Base-by-base conservation (phyloP, 257 asterid genomes). In the Solanum lignicaule region DNA sequence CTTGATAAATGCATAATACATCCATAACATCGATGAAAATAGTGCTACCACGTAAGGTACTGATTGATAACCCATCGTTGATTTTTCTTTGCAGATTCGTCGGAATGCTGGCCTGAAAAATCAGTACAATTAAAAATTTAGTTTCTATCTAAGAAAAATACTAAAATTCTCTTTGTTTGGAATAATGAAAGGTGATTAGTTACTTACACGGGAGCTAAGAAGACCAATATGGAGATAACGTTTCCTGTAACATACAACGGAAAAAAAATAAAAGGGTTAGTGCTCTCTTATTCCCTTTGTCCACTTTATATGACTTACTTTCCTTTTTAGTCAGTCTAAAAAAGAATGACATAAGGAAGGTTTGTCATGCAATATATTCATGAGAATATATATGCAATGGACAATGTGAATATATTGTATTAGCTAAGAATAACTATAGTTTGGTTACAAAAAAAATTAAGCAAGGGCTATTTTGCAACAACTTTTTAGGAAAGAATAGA, bases 151-250 rank as follows among this genome's bases (percentile, higher is more conserved):
- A 48, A 29, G 6, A 18, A 9, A 48, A 81, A 29, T 15, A 27
- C n/a, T 18, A 27, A 15, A 43, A 18, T 21, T 46, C 18, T 10
- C 18, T 3, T 5, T 65, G 21, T 36, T 46, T 9, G 35, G 29
- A 43, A 1, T 29, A 46, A 32, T 13, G 32, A 83, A 39, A 66
- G 83, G 8, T 10, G 10, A 66, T 21, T 74, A 93, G 58, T 21
- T 74, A 92, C 98, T 95, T 95, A 95, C 99, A 92, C 1, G 10
- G 98, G 99, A 75, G 98, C 95, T 55, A 95, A 87, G 92, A 88
- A 95, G 68, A 95, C 98, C 11, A 90, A 87, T 74, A 95, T 15
- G 23, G 99, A 97, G 6, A 95, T 89, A 25, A 95, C 48, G 92
- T 95, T 97, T 38, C 98, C 99, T 96, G 93, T 65, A 88, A 76